phyloP scores from a whole-genome alignment of 2,329 filamentous ascomycete genomes.

The Aspergillus viridinutans region DNA sequence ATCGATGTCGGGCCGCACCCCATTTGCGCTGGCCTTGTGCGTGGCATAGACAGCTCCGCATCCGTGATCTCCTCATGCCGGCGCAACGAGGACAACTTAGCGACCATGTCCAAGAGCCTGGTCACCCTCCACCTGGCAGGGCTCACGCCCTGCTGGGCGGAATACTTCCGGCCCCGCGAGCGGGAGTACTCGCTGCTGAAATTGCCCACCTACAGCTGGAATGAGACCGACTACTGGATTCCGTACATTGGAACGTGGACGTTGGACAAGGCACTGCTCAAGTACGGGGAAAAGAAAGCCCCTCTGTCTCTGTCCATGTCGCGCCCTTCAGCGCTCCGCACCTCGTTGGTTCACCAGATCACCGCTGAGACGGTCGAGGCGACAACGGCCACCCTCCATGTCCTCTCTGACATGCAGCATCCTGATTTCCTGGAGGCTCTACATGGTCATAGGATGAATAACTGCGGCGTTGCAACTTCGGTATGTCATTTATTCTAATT shows the following conservation, averaged over 20 bases:
- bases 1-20: conserved; percentile 73
- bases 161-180: conserved; percentile 62
- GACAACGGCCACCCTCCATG: conserved; percentile 24
- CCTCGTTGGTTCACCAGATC: conserved; percentile 22
- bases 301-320: background rate
- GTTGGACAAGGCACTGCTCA: conserved; percentile 54
- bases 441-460: conserved; percentile 44
- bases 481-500: conserved; percentile 27
- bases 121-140: conserved; percentile 60
- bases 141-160: conserved; percentile 64
- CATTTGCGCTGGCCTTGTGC: conserved; percentile 64
- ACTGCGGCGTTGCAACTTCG: conserved; percentile 41
- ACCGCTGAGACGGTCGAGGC: conserved; percentile 31
- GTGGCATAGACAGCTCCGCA: conserved; percentile 55
- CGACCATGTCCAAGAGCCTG: conserved; percentile 57
- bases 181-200: conserved; percentile 54
- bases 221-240: conserved; percentile 70
- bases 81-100: conserved; percentile 60
- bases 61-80: conserved; percentile 58
- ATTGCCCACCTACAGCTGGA: conserved; percentile 64
- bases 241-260: conserved; percentile 69
- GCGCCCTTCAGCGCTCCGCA: conserved; percentile 2
- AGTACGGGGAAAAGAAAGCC: background rate
- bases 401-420: conserved; percentile 39
- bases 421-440: conserved; percentile 35